phyloP scores from a whole-genome alignment of 495 filamentous ascomycete species.

The Penicillium manginii region DNA sequence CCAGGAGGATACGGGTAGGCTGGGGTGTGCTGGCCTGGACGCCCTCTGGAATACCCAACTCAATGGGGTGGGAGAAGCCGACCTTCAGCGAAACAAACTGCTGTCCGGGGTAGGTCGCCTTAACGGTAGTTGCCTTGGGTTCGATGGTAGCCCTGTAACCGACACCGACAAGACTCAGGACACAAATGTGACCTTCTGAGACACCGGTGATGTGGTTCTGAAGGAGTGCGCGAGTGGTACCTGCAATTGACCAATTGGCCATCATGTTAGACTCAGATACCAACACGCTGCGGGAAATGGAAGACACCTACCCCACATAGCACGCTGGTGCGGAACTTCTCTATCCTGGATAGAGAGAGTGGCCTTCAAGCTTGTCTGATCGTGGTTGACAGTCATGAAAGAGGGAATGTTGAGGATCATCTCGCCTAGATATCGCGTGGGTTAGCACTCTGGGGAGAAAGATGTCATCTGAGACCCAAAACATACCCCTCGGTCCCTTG shows the following conservation, averaged over 20 bases:
- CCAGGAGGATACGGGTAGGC: slow-evolving; percentile 90
- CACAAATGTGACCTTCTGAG: slow-evolving; percentile 92
- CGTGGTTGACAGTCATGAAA: slow-evolving; percentile 71
- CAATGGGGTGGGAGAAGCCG: slow-evolving; percentile 93
- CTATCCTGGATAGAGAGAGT: slow-evolving; percentile 67
- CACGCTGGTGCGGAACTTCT: slow-evolving; percentile 72
- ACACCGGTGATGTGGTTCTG: slow-evolving; percentile 90
- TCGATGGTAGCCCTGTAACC: slow-evolving; percentile 92
- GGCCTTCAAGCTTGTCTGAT: slow-evolving; percentile 61
- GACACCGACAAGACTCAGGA: slow-evolving; percentile 92
- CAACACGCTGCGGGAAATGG: not conserved
- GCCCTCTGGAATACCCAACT: slow-evolving; percentile 78
- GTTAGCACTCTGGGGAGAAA: slow-evolving; percentile 2
- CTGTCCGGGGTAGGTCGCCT: slow-evolving; percentile 74
- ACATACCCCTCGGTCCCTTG: slow-evolving; percentile 73
- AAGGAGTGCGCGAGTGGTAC: slow-evolving; percentile 85
- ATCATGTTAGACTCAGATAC: slow-evolving; percentile 10
- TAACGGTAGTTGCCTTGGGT: slow-evolving; percentile 66
- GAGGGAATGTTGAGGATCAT: slow-evolving; percentile 72
- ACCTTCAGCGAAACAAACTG: slow-evolving; percentile 90
- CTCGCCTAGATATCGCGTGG: slow-evolving; percentile 53
- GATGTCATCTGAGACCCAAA: not conserved
- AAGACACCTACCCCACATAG: slow-evolving; percentile 91
- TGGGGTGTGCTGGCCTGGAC: slow-evolving; percentile 88
- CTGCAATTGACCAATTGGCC: slow-evolving; percentile 44